Evolutionary conservation across 345 rosid genomes (phyloP).

Genomic region (Rubroshorea leprosula): DNA sequence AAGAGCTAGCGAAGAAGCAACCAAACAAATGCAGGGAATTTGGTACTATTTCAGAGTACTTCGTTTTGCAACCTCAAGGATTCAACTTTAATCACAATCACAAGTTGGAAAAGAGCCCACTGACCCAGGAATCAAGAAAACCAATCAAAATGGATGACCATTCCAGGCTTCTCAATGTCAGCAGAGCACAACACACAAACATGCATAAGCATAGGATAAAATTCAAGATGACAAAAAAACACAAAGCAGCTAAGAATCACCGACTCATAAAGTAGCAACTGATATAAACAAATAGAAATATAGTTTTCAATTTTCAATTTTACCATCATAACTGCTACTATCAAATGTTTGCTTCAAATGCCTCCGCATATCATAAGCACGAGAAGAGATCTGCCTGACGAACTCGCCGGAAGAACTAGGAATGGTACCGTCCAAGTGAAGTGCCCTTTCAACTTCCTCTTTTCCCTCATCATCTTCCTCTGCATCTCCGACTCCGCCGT

Average conservation of each 20-base stretch:
- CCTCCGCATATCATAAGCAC: conserved; percentile 96
- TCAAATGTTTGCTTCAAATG: conserved; percentile 77
- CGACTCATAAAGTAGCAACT: not conserved
- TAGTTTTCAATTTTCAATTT: not conserved
- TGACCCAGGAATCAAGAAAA: no score
- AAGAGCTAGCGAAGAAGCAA: no score
- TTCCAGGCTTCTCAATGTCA: not conserved
- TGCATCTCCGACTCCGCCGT: conserved; percentile 24
- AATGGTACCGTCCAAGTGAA: conserved; percentile 87
- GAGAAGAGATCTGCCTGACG: conserved; percentile 79
- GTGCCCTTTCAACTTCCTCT: conserved; percentile 79
- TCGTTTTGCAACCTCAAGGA: no score
- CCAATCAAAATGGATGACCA: no score
- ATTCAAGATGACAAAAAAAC: not conserved
- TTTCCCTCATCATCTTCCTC: conserved; percentile 34
- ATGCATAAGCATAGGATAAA: not conserved
- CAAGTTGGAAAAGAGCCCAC: no score
- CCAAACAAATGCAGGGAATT: no score
- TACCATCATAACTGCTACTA: conserved; percentile 89
- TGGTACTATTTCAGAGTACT: no score
- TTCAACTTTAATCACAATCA: no score
- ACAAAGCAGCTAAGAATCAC: not conserved
- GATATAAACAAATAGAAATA: not conserved
- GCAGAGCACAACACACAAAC: not conserved
- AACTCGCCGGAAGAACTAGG: conserved; percentile 82